A percentile compares a stretch with the other conserved stretches of the same genome.
These are phyloP conservation scores for Coccomyxa subellipsoidea DNA, from an alignment of 163 green algal genomes.

Conservation along the genomic window DNA sequence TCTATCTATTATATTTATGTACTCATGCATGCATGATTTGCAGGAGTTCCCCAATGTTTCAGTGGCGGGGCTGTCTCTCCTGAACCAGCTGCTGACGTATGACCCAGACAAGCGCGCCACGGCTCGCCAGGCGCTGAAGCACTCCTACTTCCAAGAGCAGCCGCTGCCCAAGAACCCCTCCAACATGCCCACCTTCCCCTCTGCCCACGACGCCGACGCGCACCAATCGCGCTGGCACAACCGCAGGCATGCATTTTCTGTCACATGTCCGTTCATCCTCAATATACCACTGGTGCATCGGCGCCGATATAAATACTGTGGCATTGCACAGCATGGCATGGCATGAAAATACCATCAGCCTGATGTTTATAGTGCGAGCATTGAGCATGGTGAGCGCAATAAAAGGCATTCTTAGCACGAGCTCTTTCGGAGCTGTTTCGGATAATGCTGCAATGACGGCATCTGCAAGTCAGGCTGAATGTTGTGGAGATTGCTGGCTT, in stretches of 20 bases:
- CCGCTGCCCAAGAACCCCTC: slow-evolving; percentile 45
- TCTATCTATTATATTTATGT: neutral
- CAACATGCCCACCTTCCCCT: slow-evolving; percentile 62
- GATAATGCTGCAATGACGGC: too few species aligned
- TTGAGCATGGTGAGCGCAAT: too few species aligned
- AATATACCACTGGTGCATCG: too few species aligned
- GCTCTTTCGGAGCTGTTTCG: too few species aligned
- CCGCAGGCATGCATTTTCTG: neutral
- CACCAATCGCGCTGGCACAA: neutral
- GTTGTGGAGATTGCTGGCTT: neutral
- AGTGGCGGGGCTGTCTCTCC: slow-evolving; percentile 38
- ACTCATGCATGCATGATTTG: slow-evolving; percentile 3
- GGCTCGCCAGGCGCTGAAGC: slow-evolving; percentile 45
- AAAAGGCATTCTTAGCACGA: too few species aligned
- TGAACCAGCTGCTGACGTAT: slow-evolving; percentile 56
- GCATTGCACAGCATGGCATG: neutral
- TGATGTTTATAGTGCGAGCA: neutral
- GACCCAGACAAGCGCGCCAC: slow-evolving; percentile 52
- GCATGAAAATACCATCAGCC: neutral
- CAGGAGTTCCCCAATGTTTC: slow-evolving; percentile 26
- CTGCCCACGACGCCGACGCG: slow-evolving; percentile 37
- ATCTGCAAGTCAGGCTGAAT: too few species aligned
- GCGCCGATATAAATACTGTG: neutral
- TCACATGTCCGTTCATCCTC: neutral
- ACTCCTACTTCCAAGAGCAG: slow-evolving; percentile 52